A percentile compares a stretch with the other conserved stretches of the same genome.
phyloP scores from a whole-genome alignment of 2,329 filamentous ascomycete species.

The Aureobasidium sp. region DNA sequence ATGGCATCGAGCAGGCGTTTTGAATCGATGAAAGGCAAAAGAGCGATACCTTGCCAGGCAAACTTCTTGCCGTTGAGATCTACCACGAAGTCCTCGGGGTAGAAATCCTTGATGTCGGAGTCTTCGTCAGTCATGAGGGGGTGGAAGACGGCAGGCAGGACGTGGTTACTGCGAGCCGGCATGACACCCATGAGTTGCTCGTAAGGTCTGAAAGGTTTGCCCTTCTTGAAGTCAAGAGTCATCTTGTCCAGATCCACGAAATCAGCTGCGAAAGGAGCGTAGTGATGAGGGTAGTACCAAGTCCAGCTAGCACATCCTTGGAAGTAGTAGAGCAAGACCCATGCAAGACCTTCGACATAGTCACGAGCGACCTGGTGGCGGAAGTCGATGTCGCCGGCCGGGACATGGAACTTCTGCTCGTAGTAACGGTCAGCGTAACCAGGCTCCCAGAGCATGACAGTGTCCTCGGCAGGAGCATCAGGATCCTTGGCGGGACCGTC shows the following conservation, averaged over 20 bases:
- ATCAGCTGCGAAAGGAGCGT: conserved; percentile 93
- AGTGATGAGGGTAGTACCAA: conserved; percentile 98
- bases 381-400: conserved; percentile 74
- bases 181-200: conserved; percentile 98
- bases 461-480: conserved; percentile 66
- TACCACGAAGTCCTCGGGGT: conserved; percentile 86
- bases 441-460: conserved; percentile 86
- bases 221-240: conserved; percentile 74
- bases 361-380: conserved; percentile 79
- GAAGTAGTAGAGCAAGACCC: conserved; percentile 96
- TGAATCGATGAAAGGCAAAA: conserved; percentile 95
- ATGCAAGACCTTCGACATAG: conserved; percentile 92
- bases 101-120: conserved; percentile 94
- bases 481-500: conserved; percentile 32
- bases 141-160: conserved; percentile 82
- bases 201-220: conserved; percentile 80
- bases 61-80: conserved; percentile 98
- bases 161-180: conserved; percentile 85
- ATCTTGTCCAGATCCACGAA: conserved; percentile 78
- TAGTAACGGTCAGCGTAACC: conserved; percentile 96
- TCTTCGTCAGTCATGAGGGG: conserved; percentile 80
- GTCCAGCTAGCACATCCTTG: conserved; percentile 98
- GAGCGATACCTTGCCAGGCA: conserved; percentile 90
- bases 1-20: conserved; percentile 76
- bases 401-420: conserved; percentile 87